Percentiles rank a stretch among this genome's conserved stretches.
phyloP scores from a whole-genome alignment of 192 early-diverging fungal species.

The Funneliformis geosporum region DNA sequence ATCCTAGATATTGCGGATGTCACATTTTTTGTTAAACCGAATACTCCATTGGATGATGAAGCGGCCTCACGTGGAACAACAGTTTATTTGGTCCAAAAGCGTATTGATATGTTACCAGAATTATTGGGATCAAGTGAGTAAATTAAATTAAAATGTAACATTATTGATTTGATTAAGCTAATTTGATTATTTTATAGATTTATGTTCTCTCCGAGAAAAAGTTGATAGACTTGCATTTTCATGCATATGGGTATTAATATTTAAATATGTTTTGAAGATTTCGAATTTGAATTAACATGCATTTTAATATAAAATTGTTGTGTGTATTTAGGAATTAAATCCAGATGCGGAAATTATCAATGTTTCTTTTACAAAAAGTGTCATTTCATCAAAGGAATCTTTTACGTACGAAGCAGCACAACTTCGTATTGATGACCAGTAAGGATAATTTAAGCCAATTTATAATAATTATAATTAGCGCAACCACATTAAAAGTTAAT shows the following conservation, averaged over 20 bases:
- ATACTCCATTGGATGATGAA: slow-evolving; percentile 81
- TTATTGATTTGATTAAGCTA: not conserved
- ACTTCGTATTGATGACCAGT: slow-evolving; percentile 71
- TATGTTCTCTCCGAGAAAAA: slow-evolving; percentile 84
- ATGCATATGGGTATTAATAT: slow-evolving; percentile 67
- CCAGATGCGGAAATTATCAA: slow-evolving; percentile 61
- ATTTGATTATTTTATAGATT: slow-evolving; percentile 36
- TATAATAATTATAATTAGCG: slow-evolving; percentile 57
- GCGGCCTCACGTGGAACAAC: slow-evolving; percentile 87
- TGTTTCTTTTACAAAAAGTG: slow-evolving; percentile 85
- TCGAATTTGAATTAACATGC: slow-evolving; percentile 20
- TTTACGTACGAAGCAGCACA: slow-evolving; percentile 97
- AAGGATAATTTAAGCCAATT: slow-evolving; percentile 55
- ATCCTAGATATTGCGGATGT: slow-evolving; percentile 93
- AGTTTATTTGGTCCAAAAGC: slow-evolving; percentile 88
- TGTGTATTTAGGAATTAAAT: slow-evolving; percentile 60
- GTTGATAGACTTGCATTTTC: slow-evolving; percentile 93
- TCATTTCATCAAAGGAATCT: slow-evolving; percentile 90
- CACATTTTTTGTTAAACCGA: slow-evolving; percentile 84
- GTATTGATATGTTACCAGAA: slow-evolving; percentile 93
- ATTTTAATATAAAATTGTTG: no score
- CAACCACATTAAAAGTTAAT: not conserved
- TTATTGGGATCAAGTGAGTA: slow-evolving; percentile 66
- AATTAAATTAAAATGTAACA: not conserved
- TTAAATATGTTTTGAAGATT: not conserved